phyloP scores from a whole-genome alignment of 164 flowering plant genomes.

The Tinospora cordifolia region DNA sequence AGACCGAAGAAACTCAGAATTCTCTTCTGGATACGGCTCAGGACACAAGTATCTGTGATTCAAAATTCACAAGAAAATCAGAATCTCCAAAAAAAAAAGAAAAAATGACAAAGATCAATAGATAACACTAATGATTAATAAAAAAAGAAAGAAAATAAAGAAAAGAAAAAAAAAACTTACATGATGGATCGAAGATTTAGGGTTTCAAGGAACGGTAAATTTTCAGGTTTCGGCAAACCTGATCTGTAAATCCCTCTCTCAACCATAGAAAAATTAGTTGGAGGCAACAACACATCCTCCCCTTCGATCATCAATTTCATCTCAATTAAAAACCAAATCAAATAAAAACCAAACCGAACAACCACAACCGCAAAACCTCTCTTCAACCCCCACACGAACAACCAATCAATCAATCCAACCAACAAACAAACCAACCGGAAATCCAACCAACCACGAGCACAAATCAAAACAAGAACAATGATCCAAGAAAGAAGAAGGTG shows the following conservation, averaged over 20 bases:
- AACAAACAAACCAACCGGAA: background rate
- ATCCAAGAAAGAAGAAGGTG: no score
- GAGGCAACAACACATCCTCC: conserved; percentile 30
- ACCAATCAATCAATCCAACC: background rate
- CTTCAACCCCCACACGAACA: background rate
- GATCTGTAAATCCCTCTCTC: conserved; percentile 58
- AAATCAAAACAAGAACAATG: no score
- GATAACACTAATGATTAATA: background rate
- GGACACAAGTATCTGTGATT: conserved; percentile 61
- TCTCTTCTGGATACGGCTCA: conserved; percentile 59
- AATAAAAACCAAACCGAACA: no score
- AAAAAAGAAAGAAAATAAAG: background rate
- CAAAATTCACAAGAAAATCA: background rate
- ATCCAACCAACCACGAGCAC: background rate
- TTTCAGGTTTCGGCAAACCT: conserved; percentile 32
- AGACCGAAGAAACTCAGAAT: conserved; percentile 37
- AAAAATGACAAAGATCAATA: background rate
- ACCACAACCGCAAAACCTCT: background rate
- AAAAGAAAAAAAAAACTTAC: conserved; percentile 19
- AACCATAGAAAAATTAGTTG: conserved; percentile 49
- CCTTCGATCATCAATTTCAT: conserved; percentile 1
- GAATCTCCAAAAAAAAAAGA: background rate
- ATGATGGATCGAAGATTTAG: conserved; percentile 54
- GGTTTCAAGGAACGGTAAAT: conserved; percentile 42
- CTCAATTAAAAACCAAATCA: no score